Evolutionary conservation across 345 rosid species (phyloP), one percentile per base, ranked within the genome.

Genomic region (Populus euphratica): DNA sequence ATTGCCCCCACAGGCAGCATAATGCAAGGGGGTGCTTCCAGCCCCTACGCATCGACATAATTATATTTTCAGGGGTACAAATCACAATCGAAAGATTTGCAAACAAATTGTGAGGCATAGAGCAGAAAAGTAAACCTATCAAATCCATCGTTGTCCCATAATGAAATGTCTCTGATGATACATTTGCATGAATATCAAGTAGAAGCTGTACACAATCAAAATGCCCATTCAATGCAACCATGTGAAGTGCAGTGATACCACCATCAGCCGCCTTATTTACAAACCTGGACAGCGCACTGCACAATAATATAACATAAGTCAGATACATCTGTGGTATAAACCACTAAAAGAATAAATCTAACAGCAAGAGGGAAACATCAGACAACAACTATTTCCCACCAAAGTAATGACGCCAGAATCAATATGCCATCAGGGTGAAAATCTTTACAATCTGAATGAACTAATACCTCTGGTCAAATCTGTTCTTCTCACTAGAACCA

Each of bases 111-210:
- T 18, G n/a, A 41, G 17, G 50, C 18, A 69, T 44, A 38, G 61
- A 21, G 29, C 5, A 9, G 71, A 68, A 77, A 78, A 70, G 65
- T 70, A 73, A 73, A 96, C 99, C 98, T 82, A 96, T 96, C 86
- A 93, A 86, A 90, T 96, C 99, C 99, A 96, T 91, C 38, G 99
- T 91, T 79, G 98, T 92, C 81, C 99, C 99, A 79, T 93, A 91
- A 83, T 91, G 98, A 88, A 90, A 91, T 67, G 97, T 93, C 73
- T 89, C 89, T 5, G 94, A 93, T 17, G 91, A 87, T 33, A 92
- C 92, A 89, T 91, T 89, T 12, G 98, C 97, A 76, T 86, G 92
- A 81, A 96, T 91, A 76, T 96, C 97, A 79, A 96, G 96, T 66
- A 96, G 82, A 88, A 96, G 99, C 83, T 96, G 97, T 62, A 93